A percentile compares a stretch with the other conserved stretches of the same genome.
Evolutionary conservation across 768 basidiomycete species (phyloP).

Genomic region (Udeniomyces megalosporus): DNA sequence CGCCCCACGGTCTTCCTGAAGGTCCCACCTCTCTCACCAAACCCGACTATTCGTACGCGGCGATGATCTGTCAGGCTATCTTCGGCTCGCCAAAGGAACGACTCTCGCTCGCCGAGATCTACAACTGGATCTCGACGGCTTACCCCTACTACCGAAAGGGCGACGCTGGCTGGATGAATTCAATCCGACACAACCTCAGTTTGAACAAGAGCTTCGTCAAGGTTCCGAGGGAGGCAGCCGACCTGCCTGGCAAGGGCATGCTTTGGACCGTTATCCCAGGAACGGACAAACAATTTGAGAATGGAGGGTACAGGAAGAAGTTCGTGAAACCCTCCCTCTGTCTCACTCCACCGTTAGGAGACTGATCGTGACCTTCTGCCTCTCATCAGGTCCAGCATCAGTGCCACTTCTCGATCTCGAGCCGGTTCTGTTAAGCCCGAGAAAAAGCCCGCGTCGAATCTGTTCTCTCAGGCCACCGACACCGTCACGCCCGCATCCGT

Average conservation of each 20-base stretch:
- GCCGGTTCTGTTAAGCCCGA: neutral
- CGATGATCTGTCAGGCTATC: slow-evolving; percentile 87
- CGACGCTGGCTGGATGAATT: slow-evolving; percentile 65
- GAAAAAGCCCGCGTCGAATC: neutral
- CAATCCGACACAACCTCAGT: slow-evolving; percentile 30
- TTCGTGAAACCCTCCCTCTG: neutral
- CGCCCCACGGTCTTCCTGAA: slow-evolving; percentile 45
- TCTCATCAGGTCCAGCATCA: too few species aligned
- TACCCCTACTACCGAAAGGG: slow-evolving; percentile 86
- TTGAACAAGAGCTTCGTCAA: slow-evolving; percentile 23
- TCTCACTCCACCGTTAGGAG: neutral
- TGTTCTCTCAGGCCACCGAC: neutral
- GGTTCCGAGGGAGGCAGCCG: slow-evolving; percentile 27
- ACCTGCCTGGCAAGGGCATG: slow-evolving; percentile 55
- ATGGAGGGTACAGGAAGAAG: slow-evolving; percentile 43
- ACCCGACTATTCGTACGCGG: slow-evolving; percentile 82
- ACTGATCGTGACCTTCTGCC: neutral
- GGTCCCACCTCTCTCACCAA: slow-evolving; percentile 67
- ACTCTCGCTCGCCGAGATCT: slow-evolving; percentile 86
- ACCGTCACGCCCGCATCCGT: neutral
- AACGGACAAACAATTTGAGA: slow-evolving; percentile 64
- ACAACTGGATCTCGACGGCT: slow-evolving; percentile 84
- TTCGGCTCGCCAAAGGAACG: slow-evolving; percentile 66
- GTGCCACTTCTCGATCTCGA: neutral
- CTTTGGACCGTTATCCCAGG: slow-evolving; percentile 77